Conservation (phyloP, 179 eudicot genomes). For the Beta lomatogona region DNA sequence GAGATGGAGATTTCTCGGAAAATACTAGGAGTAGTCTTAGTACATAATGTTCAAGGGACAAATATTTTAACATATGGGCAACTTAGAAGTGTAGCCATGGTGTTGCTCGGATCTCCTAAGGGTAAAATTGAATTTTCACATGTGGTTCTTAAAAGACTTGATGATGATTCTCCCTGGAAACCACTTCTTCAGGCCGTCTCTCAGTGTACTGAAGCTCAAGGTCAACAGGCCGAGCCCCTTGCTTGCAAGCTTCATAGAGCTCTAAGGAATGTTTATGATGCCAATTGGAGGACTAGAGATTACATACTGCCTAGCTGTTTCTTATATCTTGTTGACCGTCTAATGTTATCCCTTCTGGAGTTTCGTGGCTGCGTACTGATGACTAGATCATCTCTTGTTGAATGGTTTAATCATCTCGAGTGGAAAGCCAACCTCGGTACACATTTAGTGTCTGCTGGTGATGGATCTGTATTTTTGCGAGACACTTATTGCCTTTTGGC, state of each 20-base stretch:
- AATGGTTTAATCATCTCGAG: constrained; percentile 38
- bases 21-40: constrained; percentile 45
- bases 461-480: neutral
- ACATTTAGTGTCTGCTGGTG: neutral
- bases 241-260: constrained; percentile 33
- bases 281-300: constrained; percentile 44
- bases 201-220: constrained; percentile 8
- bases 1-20: constrained; percentile 35
- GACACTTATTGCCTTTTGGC: constrained; percentile 30
- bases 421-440: constrained; percentile 21
- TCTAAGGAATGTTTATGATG: constrained; percentile 39
- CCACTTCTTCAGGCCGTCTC: constrained; percentile 32
- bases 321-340: constrained; percentile 59
- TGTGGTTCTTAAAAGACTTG: constrained; percentile 27
- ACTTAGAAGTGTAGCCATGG: constrained; percentile 58
- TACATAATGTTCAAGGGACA: constrained; percentile 19
- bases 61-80: constrained; percentile 41
- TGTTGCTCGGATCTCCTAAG: constrained; percentile 46
- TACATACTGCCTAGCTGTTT: constrained; percentile 57
- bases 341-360: constrained; percentile 42
- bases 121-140: constrained; percentile 25
- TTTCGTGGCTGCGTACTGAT: constrained; percentile 37
- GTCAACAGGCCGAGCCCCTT: constrained; percentile 8
- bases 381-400: constrained; percentile 58
- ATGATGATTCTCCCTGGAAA: constrained; percentile 32